phyloP scores from a whole-genome alignment of 1,284 basidiomycete species.

The Xerocomus nothofagi region DNA sequence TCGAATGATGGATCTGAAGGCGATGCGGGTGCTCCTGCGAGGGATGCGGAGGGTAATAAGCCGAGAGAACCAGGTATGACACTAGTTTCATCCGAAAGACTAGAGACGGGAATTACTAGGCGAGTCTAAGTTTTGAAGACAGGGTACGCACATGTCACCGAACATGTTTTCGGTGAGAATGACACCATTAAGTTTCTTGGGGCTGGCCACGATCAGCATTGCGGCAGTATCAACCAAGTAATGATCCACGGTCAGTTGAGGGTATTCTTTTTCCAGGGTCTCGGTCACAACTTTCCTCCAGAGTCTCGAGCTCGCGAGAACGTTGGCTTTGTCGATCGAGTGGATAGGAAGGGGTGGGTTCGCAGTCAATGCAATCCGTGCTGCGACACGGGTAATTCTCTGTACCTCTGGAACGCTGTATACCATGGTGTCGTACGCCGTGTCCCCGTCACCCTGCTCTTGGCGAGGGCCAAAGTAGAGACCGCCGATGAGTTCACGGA shows the following conservation, averaged over 20 bases:
- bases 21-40: slow-evolving; percentile 86
- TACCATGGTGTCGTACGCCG: slow-evolving; percentile 89
- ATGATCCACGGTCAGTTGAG: slow-evolving; percentile 84
- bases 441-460: slow-evolving; percentile 74
- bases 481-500: slow-evolving; percentile 93
- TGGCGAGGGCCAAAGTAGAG: slow-evolving; percentile 94
- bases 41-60: slow-evolving; percentile 92
- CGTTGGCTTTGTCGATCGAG: slow-evolving; percentile 99
- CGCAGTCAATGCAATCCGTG: slow-evolving; percentile 83
- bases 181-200: slow-evolving; percentile 94
- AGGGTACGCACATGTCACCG: slow-evolving; percentile 82
- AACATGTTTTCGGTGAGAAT: slow-evolving; percentile 95
- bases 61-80: slow-evolving; percentile 98
- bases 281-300: slow-evolving; percentile 94
- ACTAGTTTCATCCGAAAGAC: slow-evolving; percentile 93
- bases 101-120: slow-evolving; percentile 36
- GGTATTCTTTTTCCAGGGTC: slow-evolving; percentile 81
- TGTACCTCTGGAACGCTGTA: slow-evolving; percentile 93
- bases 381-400: slow-evolving; percentile 94
- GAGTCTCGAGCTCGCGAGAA: slow-evolving; percentile 90
- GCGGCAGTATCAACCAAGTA: slow-evolving; percentile 94
- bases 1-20: slow-evolving; percentile 67
- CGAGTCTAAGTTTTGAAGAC: not conserved
- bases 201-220: slow-evolving; percentile 94
- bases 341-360: slow-evolving; percentile 89